Evolutionary conservation across 176 grass and related monocot genomes (phyloP).

Genomic region (Triticum monococcum): DNA sequence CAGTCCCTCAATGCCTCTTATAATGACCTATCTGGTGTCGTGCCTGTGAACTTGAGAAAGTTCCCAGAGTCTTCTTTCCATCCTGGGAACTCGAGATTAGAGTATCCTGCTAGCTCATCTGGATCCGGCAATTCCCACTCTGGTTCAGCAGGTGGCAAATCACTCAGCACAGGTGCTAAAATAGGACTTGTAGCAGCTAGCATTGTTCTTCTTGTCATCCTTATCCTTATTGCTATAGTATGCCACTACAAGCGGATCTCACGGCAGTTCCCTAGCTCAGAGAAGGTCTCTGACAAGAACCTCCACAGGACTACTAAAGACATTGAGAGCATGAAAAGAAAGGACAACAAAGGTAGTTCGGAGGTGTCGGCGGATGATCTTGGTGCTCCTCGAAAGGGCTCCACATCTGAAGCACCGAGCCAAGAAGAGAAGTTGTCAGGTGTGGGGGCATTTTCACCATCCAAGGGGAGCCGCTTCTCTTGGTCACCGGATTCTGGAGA

Average conservation of each 20-base stretch:
- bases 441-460: constrained; percentile 67
- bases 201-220: constrained; percentile 62
- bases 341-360: constrained; percentile 57
- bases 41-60: constrained; percentile 83
- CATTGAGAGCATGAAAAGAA: constrained; percentile 42
- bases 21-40: constrained; percentile 88
- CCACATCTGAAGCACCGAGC: constrained; percentile 70
- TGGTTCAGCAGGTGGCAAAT: constrained; percentile 40
- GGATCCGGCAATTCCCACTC: constrained; percentile 50
- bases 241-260: constrained; percentile 61
- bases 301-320: constrained; percentile 51
- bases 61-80: constrained; percentile 99
- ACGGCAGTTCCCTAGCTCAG: constrained; percentile 54
- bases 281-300: constrained; percentile 79
- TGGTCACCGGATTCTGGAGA: constrained; percentile 89
- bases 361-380: constrained; percentile 82
- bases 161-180: constrained; percentile 53
- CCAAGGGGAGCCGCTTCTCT: constrained; percentile 78
- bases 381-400: constrained; percentile 60
- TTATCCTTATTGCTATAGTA: constrained; percentile 64
- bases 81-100: constrained; percentile 87
- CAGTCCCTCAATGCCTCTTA: constrained; percentile 81
- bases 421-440: constrained; percentile 78
- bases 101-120: constrained; percentile 57
- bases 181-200: constrained; percentile 58